Evolutionary conservation across 257 asterid genomes (phyloP).

Genomic region (Prunella vulgaris): DNA sequence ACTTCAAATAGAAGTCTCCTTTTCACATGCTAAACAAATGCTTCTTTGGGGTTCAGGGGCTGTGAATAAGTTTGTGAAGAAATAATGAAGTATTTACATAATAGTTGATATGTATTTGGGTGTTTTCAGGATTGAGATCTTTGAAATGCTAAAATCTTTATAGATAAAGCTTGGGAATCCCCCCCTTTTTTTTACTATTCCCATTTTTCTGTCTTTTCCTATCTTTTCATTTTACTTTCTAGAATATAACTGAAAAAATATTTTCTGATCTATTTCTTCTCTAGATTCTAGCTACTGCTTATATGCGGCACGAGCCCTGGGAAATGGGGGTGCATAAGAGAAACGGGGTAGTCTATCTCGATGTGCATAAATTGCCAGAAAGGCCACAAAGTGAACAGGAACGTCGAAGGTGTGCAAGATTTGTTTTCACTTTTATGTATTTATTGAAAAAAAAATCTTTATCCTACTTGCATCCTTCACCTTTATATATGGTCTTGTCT

Average conservation of each 20-base stretch:
- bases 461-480: not conserved
- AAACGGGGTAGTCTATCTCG: constrained; percentile 88
- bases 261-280: constrained; percentile 19
- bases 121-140: not conserved
- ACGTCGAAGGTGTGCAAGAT: constrained; percentile 73
- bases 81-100: not conserved
- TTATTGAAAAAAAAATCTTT: not conserved
- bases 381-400: constrained; percentile 88
- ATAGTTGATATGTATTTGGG: not conserved
- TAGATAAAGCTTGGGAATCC: not conserved
- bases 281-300: constrained; percentile 92
- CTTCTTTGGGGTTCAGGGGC: not conserved
- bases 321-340: constrained; percentile 99
- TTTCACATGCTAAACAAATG: not conserved
- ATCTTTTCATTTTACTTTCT: not conserved
- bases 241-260: not conserved
- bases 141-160: not conserved
- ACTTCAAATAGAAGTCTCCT: not conserved
- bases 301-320: constrained; percentile 92
- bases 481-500: not conserved
- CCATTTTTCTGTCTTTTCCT: not conserved
- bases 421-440: constrained; percentile 1
- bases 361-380: constrained; percentile 89
- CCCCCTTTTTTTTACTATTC: not conserved
- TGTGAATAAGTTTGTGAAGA: not conserved